Percentiles rank a stretch among this genome's conserved stretches.
Evolutionary conservation across 2,329 filamentous ascomycete species (phyloP).

Genomic region (Penicillium sp.): DNA sequence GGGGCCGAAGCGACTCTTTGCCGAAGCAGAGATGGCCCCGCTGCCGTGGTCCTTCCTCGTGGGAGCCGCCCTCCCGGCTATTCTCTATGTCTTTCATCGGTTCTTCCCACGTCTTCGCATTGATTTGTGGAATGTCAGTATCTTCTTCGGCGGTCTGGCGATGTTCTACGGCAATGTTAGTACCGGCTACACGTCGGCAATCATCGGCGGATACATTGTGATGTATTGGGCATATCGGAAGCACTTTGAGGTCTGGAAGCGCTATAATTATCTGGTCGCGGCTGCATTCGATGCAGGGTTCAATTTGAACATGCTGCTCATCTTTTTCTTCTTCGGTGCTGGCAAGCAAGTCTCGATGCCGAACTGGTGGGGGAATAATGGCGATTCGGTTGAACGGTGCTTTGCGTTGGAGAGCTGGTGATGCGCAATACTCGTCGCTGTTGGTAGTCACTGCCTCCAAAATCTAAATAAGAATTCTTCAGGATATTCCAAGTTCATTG

Average conservation of each 20-base stretch:
- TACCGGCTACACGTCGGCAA: constrained; percentile 59
- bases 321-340: constrained; percentile 62
- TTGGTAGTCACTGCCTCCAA: background rate
- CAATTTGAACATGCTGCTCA: constrained; percentile 62
- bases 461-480: background rate
- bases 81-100: constrained; percentile 55
- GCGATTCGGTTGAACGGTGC: constrained; percentile 57
- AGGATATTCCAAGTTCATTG: background rate
- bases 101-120: constrained; percentile 57
- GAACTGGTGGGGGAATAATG: constrained; percentile 66
- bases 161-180: constrained; percentile 64
- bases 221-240: constrained; percentile 62
- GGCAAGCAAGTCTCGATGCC: constrained; percentile 61
- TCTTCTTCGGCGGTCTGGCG: constrained; percentile 60
- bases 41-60: constrained; percentile 38
- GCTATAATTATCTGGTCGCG: constrained; percentile 63
- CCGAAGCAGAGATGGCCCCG: constrained; percentile 29
- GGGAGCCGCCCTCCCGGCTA: constrained; percentile 32
- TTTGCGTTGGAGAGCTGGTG: constrained; percentile 51
- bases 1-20: constrained; percentile 38
- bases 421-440: background rate
- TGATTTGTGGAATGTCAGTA: constrained; percentile 63
- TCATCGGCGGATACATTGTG: constrained; percentile 62
- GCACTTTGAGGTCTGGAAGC: constrained; percentile 59
- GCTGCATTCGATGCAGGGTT: constrained; percentile 65